Evolutionary conservation across 2,329 filamentous ascomycete species (phyloP), one percentile per base, ranked within the genome.

Genomic region (Zymoseptoria brevis): DNA sequence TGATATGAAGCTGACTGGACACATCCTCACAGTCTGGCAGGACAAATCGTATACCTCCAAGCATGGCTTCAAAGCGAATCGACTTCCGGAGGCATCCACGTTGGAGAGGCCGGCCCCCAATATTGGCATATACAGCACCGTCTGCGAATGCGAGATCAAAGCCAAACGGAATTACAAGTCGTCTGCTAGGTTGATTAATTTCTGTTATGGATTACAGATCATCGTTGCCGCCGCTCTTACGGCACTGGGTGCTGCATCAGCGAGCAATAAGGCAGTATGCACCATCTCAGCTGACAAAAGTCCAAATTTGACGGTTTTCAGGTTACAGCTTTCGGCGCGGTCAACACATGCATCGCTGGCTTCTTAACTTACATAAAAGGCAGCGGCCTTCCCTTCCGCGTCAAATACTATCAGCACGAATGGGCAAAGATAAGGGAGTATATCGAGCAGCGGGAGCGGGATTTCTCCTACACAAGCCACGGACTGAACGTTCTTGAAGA

Each of bases 291-390:
- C 50, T 48, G 19, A 22, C 11, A 24, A 21, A 41, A 41, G 4
- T 41, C 11, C 35, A 9, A 16, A 13, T 29, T 54, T 62, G 45
- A 59, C 8, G 26, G 3, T 22, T 19, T 6, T 2, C 30, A 63
- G 61, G 59, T 66, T 13, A 66, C 64, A 0, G 63, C 60, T 2
- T 62, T 66, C 45, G 63, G 65, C 3, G 65, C 65, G 0, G 63
- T 67, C 55, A 67, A 67, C 26, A 67, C 65, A 3, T 55, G 62
- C 29, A 65, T 67, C 19, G 65, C 65, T 3, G 65, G 62, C 8
- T 61, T 67, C 53, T 56, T 67, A 13, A 64, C 63, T 2, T 65
- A 63, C n/a, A 57, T 67, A 1, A 64, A 64, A 55, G 64, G 64
- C 55, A 58, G 57, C 16, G 63, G 64, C 16, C 60, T 66, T 9